Percentiles rank a stretch among this genome's conserved stretches.
These are phyloP conservation scores for Mycosarcoma maydis DNA, from an alignment of 1,284 basidiomycete genomes.

Conservation along the genomic window DNA sequence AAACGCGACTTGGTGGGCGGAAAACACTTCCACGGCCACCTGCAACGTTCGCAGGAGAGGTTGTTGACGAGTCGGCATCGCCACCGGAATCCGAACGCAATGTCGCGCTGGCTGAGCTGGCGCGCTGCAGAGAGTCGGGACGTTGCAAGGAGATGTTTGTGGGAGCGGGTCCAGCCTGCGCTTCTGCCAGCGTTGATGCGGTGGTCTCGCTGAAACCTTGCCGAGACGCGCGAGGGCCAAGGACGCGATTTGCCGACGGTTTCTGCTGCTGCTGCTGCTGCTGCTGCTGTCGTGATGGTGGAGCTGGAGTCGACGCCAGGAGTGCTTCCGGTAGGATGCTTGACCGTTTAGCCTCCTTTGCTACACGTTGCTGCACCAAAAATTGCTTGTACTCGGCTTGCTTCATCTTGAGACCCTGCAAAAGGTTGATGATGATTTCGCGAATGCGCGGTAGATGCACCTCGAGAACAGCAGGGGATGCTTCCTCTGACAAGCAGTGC, in stretches of 20 bases:
- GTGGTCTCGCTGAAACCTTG: constrained; percentile 39
- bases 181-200: background rate
- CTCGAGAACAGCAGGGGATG: constrained; percentile 83
- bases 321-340: constrained; percentile 14
- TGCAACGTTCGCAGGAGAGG: constrained; percentile 3
- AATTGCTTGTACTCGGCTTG: constrained; percentile 77
- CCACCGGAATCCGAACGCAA: constrained; percentile 11
- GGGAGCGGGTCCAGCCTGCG: background rate
- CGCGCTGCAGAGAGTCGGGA: constrained; percentile 32
- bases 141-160: constrained; percentile 1
- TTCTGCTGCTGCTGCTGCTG: constrained; percentile 3
- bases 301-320: constrained; percentile 17
- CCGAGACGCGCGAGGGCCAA: constrained; percentile 29
- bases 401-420: constrained; percentile 90
- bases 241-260: constrained; percentile 8
- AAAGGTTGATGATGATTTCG: constrained; percentile 87
- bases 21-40: constrained; percentile 12
- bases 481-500: constrained; percentile 87
- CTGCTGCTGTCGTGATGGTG: constrained; percentile 12
- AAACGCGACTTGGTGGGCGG: constrained; percentile 30
- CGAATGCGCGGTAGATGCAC: constrained; percentile 90
- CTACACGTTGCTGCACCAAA: constrained; percentile 52
- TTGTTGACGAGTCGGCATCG: constrained; percentile 13
- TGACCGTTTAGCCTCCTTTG: constrained; percentile 26
- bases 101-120: constrained; percentile 31